Base-by-base conservation (phyloP, 352 stramenopile species). In the Phytophthora cactorum region DNA sequence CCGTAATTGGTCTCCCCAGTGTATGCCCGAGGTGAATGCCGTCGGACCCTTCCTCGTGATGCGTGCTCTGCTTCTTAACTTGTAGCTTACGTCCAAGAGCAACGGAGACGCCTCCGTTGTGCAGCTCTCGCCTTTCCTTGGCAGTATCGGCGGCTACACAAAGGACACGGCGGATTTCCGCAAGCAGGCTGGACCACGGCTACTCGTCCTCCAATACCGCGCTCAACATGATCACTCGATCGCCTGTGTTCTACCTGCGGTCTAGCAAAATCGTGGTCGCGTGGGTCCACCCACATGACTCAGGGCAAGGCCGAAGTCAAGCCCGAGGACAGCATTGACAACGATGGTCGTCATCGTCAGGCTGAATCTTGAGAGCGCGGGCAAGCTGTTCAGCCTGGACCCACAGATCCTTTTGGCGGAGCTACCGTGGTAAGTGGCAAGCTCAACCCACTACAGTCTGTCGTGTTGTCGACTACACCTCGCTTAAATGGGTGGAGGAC, bases 201-300 rank as follows among this genome's bases (percentile, higher is more conserved):
- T 90, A 93, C 58, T 68, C 77, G 27, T 71, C 83, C 45, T 87
- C 75, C 39, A 91, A 91, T 64, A 51, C 78, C 9, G 85, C 44
- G 22, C 55, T 63, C 44, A 63, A 63, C 55, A 63, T 63, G 55
- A 63, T 55, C 44, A 63, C 55, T 10, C 55, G 44, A 27, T 46
- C 31, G 6, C 43, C 54, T 29, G 29, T 44, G 9, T 28, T 56
- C 15, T 45, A 76, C 15, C 66, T 88, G 41, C 88, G 88, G 45
- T 77, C 74, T 36, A 75, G 81, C 44, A 80, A 61, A 51, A 74
- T 85, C 32, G 50, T 53, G 5, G 52, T 70, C 15, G 28, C 86
- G 2, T 52, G 76, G 17, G 29, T 82, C 14, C 74, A 86, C 52
- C 81, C 78, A 86, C 43, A 79, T 85, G 64, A 79, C 58, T 15